phyloP scores from a whole-genome alignment of 1,284 basidiomycete species.

The Ganoderma resinaceum region DNA sequence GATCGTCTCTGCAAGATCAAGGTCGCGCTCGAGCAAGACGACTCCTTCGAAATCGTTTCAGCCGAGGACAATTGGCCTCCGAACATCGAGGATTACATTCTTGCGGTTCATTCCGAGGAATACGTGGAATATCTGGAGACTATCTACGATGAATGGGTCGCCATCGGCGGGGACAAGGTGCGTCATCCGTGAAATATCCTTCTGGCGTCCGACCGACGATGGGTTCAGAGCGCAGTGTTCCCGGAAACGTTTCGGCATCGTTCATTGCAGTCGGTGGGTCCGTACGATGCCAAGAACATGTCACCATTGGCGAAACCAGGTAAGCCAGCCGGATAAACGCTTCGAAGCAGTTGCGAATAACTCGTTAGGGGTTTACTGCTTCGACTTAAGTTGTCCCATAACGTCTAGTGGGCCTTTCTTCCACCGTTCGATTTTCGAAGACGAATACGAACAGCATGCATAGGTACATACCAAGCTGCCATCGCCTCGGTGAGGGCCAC shows the following conservation, averaged over 20 bases:
- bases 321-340: conserved; percentile 15
- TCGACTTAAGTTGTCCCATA: conserved; percentile 46
- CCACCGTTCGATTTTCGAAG: not conserved
- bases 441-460: not conserved
- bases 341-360: not conserved
- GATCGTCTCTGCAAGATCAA: conserved; percentile 38
- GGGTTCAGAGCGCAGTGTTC: conserved; percentile 38
- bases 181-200: not conserved
- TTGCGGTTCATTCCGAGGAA: conserved; percentile 35
- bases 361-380: conserved; percentile 43
- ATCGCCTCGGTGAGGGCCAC: conserved; percentile 41
- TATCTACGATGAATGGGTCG: conserved; percentile 42
- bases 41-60: conserved; percentile 31
- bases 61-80: conserved; percentile 25
- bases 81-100: conserved; percentile 21
- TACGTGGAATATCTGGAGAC: conserved; percentile 41
- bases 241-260: conserved; percentile 44
- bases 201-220: not conserved
- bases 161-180: conserved; percentile 43
- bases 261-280: conserved; percentile 23
- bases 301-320: conserved; percentile 42
- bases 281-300: conserved; percentile 13
- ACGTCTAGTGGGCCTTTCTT: conserved; percentile 34
- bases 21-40: conserved; percentile 31
- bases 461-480: conserved; percentile 41